Evolutionary conservation across 2,329 filamentous ascomycete species (phyloP).

Genomic region (Pestalotiopsis sp.): DNA sequence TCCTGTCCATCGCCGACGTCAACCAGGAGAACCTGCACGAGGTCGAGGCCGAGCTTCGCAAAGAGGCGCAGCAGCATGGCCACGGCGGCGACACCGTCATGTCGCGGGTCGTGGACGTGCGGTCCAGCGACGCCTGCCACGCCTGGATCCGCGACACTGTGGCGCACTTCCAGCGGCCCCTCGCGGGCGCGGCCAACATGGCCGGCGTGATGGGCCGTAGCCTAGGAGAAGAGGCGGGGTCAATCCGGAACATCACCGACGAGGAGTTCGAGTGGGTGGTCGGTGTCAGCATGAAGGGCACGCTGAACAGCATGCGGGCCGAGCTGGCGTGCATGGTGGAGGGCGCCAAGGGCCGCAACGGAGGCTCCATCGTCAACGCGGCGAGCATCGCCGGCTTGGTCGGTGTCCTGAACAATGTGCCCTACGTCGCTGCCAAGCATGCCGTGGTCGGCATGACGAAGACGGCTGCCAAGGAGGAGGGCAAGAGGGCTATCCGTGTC

Average conservation of each 20-base stretch:
- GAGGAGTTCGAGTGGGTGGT: constrained; percentile 17
- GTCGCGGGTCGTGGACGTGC: neutral
- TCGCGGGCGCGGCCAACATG: constrained; percentile 29
- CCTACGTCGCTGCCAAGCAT: constrained; percentile 21
- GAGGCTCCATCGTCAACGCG: constrained; percentile 47
- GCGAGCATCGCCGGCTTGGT: constrained; percentile 39
- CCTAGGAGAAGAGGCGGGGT: constrained; percentile 6
- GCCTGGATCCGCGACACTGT: constrained; percentile 26
- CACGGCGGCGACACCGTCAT: neutral
- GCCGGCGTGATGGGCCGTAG: constrained; percentile 25
- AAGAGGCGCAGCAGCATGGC: constrained; percentile 4
- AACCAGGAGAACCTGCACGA: neutral
- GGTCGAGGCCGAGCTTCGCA: constrained; percentile 9
- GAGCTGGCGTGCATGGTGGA: constrained; percentile 16
- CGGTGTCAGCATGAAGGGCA: constrained; percentile 18
- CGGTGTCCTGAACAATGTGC: constrained; percentile 27
- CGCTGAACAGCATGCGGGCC: constrained; percentile 17
- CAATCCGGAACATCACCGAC: constrained; percentile 11
- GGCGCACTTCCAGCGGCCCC: constrained; percentile 21
- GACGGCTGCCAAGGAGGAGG: constrained; percentile 18
- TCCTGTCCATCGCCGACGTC: constrained; percentile 6
- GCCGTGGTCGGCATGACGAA: constrained; percentile 17
- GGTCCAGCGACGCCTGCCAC: constrained; percentile 22
- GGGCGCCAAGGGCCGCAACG: constrained; percentile 13
- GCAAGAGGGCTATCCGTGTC: constrained; percentile 13